Evolutionary conservation across 1,139 yeast genomes (phyloP).

Genomic region (Kodamaea fungicola): DNA sequence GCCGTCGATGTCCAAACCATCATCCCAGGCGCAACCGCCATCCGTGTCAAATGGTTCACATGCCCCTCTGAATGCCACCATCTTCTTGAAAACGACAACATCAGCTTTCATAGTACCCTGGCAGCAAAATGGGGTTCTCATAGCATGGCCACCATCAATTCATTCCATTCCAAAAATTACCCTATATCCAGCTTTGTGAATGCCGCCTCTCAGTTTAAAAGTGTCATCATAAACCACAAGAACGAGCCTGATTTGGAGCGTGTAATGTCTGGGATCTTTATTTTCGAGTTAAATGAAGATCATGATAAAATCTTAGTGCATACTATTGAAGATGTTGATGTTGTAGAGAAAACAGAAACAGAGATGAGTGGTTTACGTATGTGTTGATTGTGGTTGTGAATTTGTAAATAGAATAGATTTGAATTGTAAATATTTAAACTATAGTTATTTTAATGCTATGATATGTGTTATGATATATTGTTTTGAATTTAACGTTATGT

Average conservation of each 20-base stretch:
- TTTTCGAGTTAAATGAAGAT: slow-evolving; percentile 63
- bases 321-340: slow-evolving; percentile 72
- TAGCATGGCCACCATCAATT: slow-evolving; percentile 36
- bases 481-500: too few relatives aligned
- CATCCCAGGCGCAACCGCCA: slow-evolving; percentile 46
- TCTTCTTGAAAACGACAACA: slow-evolving; percentile 20
- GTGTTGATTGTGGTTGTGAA: slow-evolving; percentile 13
- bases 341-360: slow-evolving; percentile 46
- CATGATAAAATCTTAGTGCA: slow-evolving; percentile 65
- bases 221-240: too few relatives aligned
- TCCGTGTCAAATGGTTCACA: slow-evolving; percentile 61
- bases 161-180: slow-evolving; percentile 11
- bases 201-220: too few relatives aligned
- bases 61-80: slow-evolving; percentile 52
- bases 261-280: slow-evolving; percentile 65
- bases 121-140: slow-evolving; percentile 39
- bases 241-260: slow-evolving; percentile 40
- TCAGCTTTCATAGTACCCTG: slow-evolving; percentile 27
- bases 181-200: too few relatives aligned
- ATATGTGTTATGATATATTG: too few relatives aligned
- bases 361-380: slow-evolving; percentile 29
- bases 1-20: slow-evolving; percentile 27
- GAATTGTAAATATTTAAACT: too few relatives aligned
- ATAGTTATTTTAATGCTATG: too few relatives aligned
- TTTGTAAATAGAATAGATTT: neutral